Evolutionary conservation across 179 eudicot species (phyloP).

Genomic region (Sideroxylon spinosum): DNA sequence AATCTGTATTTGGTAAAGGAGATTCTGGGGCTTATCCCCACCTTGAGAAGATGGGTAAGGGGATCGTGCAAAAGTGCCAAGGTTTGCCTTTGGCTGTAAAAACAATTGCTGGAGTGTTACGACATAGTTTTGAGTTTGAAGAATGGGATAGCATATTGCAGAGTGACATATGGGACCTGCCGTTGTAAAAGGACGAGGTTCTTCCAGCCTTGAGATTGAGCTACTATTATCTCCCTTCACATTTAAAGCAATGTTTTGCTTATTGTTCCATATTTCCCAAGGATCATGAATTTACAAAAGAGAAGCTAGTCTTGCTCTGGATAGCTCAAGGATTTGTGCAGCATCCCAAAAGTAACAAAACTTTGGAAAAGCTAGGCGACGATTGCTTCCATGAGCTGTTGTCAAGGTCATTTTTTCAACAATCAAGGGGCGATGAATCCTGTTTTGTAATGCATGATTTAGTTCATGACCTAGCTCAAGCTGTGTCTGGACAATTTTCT

Average conservation of each 20-base stretch:
- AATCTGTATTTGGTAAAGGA: conserved; percentile 19
- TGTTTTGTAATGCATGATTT: conserved; percentile 20
- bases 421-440: background rate
- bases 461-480: conserved; percentile 21
- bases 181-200: background rate
- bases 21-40: background rate
- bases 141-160: conserved; percentile 21
- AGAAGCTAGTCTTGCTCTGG: conserved; percentile 26
- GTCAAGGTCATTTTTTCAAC: conserved; percentile 13
- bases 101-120: conserved; percentile 22
- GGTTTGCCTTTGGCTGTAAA: conserved; percentile 24
- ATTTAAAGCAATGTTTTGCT: conserved; percentile 27
- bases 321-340: conserved; percentile 24
- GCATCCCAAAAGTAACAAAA: background rate
- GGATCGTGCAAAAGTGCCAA: conserved; percentile 12
- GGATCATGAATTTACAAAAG: conserved; percentile 14
- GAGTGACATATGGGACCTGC: conserved; percentile 19
- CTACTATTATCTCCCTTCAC: conserved; percentile 24
- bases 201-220: conserved; percentile 25
- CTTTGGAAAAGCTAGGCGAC: conserved; percentile 22
- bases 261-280: conserved; percentile 33
- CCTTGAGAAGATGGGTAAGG: conserved; percentile 10
- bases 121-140: background rate
- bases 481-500: background rate
- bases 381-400: conserved; percentile 11